Evolutionary conservation across 768 basidiomycete genomes (phyloP), one percentile per base, ranked within the genome.

Genomic region (Trichaptum fuscoviolaceum): DNA sequence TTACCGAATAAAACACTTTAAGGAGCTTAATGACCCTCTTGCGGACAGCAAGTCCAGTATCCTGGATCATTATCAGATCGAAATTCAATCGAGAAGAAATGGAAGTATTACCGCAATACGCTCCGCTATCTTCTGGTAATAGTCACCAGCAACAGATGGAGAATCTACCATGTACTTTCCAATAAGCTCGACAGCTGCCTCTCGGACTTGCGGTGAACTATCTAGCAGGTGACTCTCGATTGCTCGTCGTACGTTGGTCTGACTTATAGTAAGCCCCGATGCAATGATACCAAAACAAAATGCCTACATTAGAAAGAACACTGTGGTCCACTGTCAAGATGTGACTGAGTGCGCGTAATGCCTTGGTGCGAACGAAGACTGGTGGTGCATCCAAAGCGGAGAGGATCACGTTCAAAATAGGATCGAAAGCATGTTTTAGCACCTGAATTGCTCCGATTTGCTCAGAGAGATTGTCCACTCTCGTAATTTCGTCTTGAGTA

Each of bases 21-120:
- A 99, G 83, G 0, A 99, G 81, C 78, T 96, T 99, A 81, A 99
- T 93, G 64, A 99, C 96, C 2, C 96, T 88, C 75, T 98, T 98
- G 34, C 97, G 84, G 4, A 99, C 97, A 35, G 88, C 87, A 20
- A 99, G 83, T 6, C 97, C 96, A 64, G 96, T 91, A 74, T 99
- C 97, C 96, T 98, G 69, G 18, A 30, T 24, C 10, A 27, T 26
- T 36, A 35, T 35, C 26, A 34, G 63, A 30, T 20, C 15, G 2
- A 12, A 30, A 30, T 30, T 35, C 52, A 62, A 34, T 7, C 35
- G 34, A 65, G 24, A 35, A 58, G 52, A 20, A 57, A 18, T 7
- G 34, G 0, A 63, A 35, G 57, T 23, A 78, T 87, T 77, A 97
- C 96, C 52, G 92, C 91, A 70, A 97, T 93, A 5, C 97, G 90